phyloP scores from a whole-genome alignment of 192 early-diverging fungal genomes.

The Coemansia pectinata region DNA sequence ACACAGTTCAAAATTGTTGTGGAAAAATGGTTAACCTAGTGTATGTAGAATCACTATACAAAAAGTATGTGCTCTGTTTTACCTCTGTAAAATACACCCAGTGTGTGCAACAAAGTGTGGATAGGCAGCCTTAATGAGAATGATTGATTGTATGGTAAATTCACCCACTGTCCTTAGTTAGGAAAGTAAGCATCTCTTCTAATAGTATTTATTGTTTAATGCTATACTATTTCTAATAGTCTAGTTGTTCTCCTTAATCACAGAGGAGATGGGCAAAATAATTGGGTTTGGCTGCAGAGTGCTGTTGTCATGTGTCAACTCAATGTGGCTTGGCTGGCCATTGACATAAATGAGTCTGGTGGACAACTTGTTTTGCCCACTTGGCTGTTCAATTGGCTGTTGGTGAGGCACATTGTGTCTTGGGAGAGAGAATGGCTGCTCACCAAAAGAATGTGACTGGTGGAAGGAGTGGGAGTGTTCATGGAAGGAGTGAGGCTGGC shows the following conservation, averaged over 20 bases:
- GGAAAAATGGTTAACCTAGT: too few relatives aligned
- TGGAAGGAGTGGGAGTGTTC: neutral
- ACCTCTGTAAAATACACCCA: too few relatives aligned
- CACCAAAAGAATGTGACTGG: neutral
- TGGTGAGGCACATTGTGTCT: neutral
- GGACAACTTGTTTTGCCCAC: slow-evolving; percentile 18
- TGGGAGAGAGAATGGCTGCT: slow-evolving; percentile 2
- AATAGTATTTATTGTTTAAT: neutral
- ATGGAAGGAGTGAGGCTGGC: slow-evolving; percentile 1
- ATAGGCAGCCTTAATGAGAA: too few relatives aligned
- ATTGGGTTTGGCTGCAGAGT: slow-evolving; percentile 37
- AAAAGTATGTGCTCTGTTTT: too few relatives aligned
- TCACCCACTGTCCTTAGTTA: too few relatives aligned
- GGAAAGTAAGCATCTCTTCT: too few relatives aligned
- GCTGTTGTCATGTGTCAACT: slow-evolving; percentile 29
- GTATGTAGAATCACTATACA: too few relatives aligned
- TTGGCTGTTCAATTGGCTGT: neutral
- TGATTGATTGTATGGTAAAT: too few relatives aligned
- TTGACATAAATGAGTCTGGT: slow-evolving; percentile 39
- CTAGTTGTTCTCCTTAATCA: slow-evolving; percentile 14
- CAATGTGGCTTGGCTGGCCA: slow-evolving; percentile 33
- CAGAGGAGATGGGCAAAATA: slow-evolving; percentile 34
- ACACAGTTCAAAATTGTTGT: too few relatives aligned
- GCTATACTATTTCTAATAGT: neutral
- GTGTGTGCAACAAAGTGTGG: too few relatives aligned